Conservation (phyloP, 1,284 basidiomycete genomes). For the Amylostereum areolatum region DNA sequence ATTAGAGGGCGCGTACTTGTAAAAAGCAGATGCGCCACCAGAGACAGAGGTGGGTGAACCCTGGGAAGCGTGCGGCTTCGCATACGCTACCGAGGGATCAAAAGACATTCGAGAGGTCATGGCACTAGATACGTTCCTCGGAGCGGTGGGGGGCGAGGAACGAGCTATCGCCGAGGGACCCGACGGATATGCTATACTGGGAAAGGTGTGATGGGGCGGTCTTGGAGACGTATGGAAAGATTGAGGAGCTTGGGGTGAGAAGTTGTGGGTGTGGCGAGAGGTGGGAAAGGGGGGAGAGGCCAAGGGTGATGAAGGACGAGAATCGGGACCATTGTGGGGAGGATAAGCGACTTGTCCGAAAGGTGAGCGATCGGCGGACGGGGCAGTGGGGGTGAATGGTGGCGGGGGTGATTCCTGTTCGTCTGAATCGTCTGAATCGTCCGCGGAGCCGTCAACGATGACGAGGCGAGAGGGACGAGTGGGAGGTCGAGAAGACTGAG, state of each 20-base stretch:
- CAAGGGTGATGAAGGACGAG: slow-evolving; percentile 25
- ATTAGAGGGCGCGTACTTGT: slow-evolving; percentile 37
- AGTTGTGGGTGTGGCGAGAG: background rate
- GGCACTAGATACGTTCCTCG: slow-evolving; percentile 3
- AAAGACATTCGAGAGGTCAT: slow-evolving; percentile 22
- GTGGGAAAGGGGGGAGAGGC: slow-evolving; percentile 13
- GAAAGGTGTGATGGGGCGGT: background rate
- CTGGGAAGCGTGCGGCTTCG: slow-evolving; percentile 8
- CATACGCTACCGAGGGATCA: slow-evolving; percentile 45
- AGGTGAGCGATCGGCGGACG: slow-evolving; percentile 33
- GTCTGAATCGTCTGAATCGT: background rate
- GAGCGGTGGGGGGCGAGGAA: background rate
- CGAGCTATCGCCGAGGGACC: slow-evolving; percentile 7
- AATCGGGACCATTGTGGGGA: slow-evolving; percentile 21
- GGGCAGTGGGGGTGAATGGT: slow-evolving; percentile 33
- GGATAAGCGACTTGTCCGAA: slow-evolving; percentile 27
- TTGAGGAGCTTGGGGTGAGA: background rate
- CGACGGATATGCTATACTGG: background rate
- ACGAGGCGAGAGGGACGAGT: slow-evolving; percentile 6
- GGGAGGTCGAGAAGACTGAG: background rate
- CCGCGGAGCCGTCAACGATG: background rate
- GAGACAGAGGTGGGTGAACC: slow-evolving; percentile 11
- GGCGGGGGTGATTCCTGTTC: slow-evolving; percentile 30
- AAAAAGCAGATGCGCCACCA: slow-evolving; percentile 39
- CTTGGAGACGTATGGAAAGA: background rate